Base-by-base conservation (phyloP, 768 basidiomycete genomes). In the Kwoniella dejecticola region DNA sequence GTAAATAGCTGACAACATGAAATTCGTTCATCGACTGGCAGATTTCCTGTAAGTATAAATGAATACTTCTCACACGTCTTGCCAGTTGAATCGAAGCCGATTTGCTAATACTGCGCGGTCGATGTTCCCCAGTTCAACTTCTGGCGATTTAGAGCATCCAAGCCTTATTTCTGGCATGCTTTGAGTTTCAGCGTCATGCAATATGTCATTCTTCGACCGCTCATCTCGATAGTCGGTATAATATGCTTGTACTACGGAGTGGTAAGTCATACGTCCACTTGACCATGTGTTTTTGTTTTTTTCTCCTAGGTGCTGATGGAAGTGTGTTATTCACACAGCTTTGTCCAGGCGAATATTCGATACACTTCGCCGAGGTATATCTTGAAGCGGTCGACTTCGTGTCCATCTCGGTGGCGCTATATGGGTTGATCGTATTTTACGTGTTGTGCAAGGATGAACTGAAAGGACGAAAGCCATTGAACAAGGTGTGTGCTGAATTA, bases 111-210 rank as follows among this genome's bases (percentile, higher is more conserved):
- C n/a, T n/a, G n/a, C n/a, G n/a, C n/a, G n/a, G n/a, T n/a, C n/a
- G n/a, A n/a, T n/a, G n/a, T n/a, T n/a, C n/a, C n/a, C n/a, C n/a
- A 90, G 88, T 85, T 92, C 67, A 90, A 89, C 75, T 91, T 83
- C 72, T 89, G 86, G 85, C 82, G 88, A 42, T 68, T 58, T 44
- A 64, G 61, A 57, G 53, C 59, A 3, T 63, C 42, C 1, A 68
- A 89, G 85, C 82, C 88, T 1, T 91, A 94, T 79, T 95, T 95
- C 76, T 89, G 94, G 64, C 65, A 65, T 64, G 66, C 50, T 33
- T 48, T 71, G 33, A 71, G 91, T 85, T 94, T 91, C 90, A 82
- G 84, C 40, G 91, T 95, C 6, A 80, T 96, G 61, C 93, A 96
- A 84, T 95, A 92, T 74, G 86, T 89, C 23, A 84, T 91, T 59